Evolutionary conservation across 73 alveolate species (phyloP).

Genomic region (Paraurostyla sp.): DNA sequence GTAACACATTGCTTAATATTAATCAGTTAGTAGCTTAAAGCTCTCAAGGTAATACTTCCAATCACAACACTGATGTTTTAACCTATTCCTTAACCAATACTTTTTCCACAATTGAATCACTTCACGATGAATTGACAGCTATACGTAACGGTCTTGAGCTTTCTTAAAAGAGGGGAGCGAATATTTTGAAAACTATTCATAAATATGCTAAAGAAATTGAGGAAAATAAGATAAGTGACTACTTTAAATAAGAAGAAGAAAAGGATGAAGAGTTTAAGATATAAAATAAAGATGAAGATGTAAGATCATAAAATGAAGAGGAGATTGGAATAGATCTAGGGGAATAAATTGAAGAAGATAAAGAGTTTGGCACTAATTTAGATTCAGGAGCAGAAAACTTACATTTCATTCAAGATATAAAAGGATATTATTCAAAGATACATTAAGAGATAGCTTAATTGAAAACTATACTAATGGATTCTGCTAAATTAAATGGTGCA

Average conservation of each 20-base stretch:
- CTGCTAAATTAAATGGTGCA: neutral
- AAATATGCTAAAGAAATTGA: slow-evolving; percentile 54
- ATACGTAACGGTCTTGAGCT: neutral
- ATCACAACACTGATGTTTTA: neutral
- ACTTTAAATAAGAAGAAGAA: neutral
- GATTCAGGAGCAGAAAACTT: neutral
- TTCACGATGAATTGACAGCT: slow-evolving; percentile 40
- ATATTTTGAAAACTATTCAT: slow-evolving; percentile 14
- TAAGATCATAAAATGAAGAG: too few relatives aligned
- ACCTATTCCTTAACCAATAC: slow-evolving; percentile 52
- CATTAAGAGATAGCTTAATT: slow-evolving; percentile 10
- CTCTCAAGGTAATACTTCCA: neutral
- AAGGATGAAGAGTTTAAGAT: slow-evolving; percentile 3
- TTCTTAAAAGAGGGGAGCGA: slow-evolving; percentile 15
- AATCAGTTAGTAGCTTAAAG: neutral
- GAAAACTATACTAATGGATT: neutral
- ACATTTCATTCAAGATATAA: neutral
- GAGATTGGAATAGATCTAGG: neutral
- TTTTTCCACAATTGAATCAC: slow-evolving; percentile 18
- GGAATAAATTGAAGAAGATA: neutral
- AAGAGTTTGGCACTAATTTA: too few relatives aligned
- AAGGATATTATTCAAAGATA: neutral
- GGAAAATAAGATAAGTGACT: neutral
- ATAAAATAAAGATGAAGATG: neutral
- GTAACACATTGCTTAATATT: too few relatives aligned